Evolutionary conservation across 176 grass and related monocot genomes (phyloP).

Genomic region (Lolium rigidum): DNA sequence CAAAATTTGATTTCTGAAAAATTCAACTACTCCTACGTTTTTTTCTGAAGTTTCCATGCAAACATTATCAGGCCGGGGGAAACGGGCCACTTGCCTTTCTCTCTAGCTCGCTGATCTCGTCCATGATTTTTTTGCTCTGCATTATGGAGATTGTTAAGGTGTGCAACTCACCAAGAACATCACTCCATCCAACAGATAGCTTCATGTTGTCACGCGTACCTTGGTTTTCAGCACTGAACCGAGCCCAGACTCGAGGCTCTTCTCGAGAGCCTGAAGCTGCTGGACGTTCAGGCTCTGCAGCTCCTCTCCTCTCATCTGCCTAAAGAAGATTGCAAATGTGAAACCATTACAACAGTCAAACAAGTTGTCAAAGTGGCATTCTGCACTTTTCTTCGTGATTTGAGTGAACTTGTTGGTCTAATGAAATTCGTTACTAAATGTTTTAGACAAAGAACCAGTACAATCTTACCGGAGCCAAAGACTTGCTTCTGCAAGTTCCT

Average conservation of each 20-base stretch:
- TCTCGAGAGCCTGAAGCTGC: constrained; percentile 74
- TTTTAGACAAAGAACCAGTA: not conserved
- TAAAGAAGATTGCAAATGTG: constrained; percentile 21
- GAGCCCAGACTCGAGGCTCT: constrained; percentile 62
- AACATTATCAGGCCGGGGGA: not conserved
- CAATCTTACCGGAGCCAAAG: constrained; percentile 59
- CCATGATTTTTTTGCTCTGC: constrained; percentile 60
- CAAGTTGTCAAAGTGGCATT: not conserved
- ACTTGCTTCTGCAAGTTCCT: constrained; percentile 59
- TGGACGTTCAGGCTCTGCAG: constrained; percentile 64
- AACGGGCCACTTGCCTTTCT: constrained; percentile 51
- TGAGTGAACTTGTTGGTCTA: not conserved
- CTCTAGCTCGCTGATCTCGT: constrained; percentile 57
- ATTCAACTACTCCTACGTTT: not conserved
- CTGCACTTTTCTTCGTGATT: not conserved
- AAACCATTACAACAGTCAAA: not conserved
- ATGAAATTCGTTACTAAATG: not conserved
- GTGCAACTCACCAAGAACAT: not conserved
- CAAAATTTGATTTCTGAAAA: not conserved
- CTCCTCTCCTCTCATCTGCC: constrained; percentile 87
- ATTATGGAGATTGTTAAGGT: not conserved
- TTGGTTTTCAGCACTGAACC: constrained; percentile 62
- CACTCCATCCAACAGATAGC: not conserved
- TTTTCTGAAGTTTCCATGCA: not conserved
- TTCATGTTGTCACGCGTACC: constrained; percentile 35